Evolutionary conservation across 2,329 filamentous ascomycete genomes (phyloP).

Genomic region (Phialocephala subalpina): DNA sequence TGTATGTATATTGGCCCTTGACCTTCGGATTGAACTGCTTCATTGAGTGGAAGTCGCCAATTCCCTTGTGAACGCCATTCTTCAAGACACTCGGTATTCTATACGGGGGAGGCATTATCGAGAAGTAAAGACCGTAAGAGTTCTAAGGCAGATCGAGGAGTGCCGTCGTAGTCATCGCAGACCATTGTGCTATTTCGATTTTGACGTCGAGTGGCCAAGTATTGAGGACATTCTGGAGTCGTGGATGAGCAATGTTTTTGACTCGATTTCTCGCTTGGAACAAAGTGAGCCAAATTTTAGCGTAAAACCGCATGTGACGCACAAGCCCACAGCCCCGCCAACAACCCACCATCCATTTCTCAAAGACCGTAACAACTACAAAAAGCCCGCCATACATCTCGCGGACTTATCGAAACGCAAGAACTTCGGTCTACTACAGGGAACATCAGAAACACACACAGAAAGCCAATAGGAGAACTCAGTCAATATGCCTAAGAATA

Average conservation of each 20-base stretch:
- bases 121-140: background rate
- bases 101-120: background rate
- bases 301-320: conserved; percentile 18
- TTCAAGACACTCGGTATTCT: background rate
- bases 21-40: background rate
- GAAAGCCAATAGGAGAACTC: background rate
- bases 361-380: background rate
- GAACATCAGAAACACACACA: background rate
- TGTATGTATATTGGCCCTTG: background rate
- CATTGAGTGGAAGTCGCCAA: background rate
- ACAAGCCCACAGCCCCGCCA: conserved; percentile 14
- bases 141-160: background rate
- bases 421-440: background rate
- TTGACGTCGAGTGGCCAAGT: background rate
- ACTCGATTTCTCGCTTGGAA: conserved; percentile 7
- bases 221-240: background rate
- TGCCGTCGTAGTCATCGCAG: background rate
- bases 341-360: conserved; percentile 13
- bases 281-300: conserved; percentile 6
- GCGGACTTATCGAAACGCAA: background rate
- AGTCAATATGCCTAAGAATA: conserved; percentile 93
- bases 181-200: background rate
- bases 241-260: background rate
- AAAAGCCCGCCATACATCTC: background rate
- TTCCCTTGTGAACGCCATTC: background rate